These are phyloP conservation scores for Helminthosporium solani DNA, from an alignment of 2,329 filamentous ascomycete genomes.

Conservation along the genomic window DNA sequence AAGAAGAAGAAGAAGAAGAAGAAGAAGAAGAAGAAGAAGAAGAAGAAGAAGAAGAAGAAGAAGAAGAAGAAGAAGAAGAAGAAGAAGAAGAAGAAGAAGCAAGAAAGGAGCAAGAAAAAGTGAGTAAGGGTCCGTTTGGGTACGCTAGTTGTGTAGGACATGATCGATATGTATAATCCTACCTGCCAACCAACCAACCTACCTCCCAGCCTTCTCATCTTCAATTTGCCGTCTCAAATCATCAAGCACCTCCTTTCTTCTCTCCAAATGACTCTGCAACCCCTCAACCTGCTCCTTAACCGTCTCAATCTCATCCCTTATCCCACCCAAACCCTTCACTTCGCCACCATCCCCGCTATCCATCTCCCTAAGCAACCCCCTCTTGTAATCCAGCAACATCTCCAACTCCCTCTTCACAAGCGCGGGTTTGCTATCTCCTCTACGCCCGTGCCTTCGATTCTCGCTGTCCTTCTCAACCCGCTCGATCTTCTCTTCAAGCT, in stretches of 20 bases:
- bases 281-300: constrained; percentile 95
- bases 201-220: constrained; percentile 66
- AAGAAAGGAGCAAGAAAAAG: no score
- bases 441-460: constrained; percentile 56
- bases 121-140: no score
- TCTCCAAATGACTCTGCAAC: constrained; percentile 76
- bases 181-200: not conserved
- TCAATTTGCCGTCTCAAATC: constrained; percentile 82
- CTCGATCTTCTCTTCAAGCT: constrained; percentile 84
- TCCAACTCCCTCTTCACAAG: constrained; percentile 93
- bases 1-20: no score
- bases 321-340: constrained; percentile 67
- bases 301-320: constrained; percentile 81
- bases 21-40: no score
- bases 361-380: constrained; percentile 71
- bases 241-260: constrained; percentile 72
- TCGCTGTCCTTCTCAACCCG: constrained; percentile 74
- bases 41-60: no score
- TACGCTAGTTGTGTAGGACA: no score
- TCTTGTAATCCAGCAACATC: constrained; percentile 92
- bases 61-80: no score
- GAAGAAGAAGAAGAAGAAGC: no score
- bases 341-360: constrained; percentile 69
- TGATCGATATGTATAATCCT: no score
- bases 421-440: constrained; percentile 76